Evolutionary conservation across 202 grass and related monocot genomes (phyloP), one percentile per base, ranked within the genome.

Genomic region (Schoenoplectus tabernaemontani): DNA sequence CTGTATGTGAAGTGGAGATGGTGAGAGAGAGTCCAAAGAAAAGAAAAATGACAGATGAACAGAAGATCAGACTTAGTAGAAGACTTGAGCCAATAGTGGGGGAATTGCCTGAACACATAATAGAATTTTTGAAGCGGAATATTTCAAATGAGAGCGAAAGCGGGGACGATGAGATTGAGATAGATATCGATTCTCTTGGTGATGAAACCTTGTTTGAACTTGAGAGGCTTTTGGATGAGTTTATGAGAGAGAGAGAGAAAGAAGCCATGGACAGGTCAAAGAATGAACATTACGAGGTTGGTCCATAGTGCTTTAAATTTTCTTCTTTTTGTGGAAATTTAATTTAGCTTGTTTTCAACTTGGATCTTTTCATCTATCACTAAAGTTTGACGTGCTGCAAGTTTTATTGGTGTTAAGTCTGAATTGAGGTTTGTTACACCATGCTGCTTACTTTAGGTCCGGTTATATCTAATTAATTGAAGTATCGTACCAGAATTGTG

Each of bases 131-230:
- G 82, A 95, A 82, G 79, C 89, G 63, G 32, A 83, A 91, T 19
- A 70, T 83, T 62, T 74, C 76, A 9, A 85, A 86, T 62, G 83
- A 86, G 64, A 88, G 86, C 16, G 83, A 86, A 46, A 76, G 81
- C 5, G 81, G 78, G 38, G 96, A 95, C 57, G 91, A 99, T 78
- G 96, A 92, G 77, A 69, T 93, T 64, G 88, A 90, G 77, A 79
- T 99, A 67, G 96, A 99, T 76, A 90, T 99, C 59, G 90, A 92
- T 87, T 78, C 81, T 78, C 82, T 92, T 28, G 70, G 75, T 36
- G 92, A 95, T 90, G 85, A 82, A 54, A 76, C 84, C 48, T 75
- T 99, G 30, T 91, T 95, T 86, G 88, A 95, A 75, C 78, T 99
- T 38, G 83, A 88, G 64, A 92, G 83, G 76, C 91, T 99, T 89